phyloP scores from a whole-genome alignment of 192 early-diverging fungal species.

The Mortierella hygrophila region DNA sequence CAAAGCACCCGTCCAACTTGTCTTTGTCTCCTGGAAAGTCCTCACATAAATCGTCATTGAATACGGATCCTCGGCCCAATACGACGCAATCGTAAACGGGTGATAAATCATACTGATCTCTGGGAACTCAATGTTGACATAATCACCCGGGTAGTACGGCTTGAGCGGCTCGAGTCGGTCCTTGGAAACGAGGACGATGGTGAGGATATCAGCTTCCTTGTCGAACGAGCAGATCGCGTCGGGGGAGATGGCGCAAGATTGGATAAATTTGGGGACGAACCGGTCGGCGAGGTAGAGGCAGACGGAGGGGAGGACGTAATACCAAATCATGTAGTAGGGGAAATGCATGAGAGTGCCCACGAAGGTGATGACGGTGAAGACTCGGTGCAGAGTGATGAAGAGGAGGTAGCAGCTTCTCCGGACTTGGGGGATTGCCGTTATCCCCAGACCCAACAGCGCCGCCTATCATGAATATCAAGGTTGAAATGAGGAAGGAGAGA shows the following conservation, averaged over 20 bases:
- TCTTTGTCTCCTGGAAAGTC: slow-evolving; percentile 38
- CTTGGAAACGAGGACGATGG: slow-evolving; percentile 17
- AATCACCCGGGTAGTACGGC: slow-evolving; percentile 48
- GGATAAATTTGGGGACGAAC: slow-evolving; percentile 47
- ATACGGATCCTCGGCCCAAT: slow-evolving; percentile 53
- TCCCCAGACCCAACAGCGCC: slow-evolving; percentile 3
- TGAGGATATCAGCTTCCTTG: slow-evolving; percentile 47
- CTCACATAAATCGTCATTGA: slow-evolving; percentile 49
- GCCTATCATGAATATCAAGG: neutral
- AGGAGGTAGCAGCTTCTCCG: slow-evolving; percentile 26
- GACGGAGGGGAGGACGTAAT: slow-evolving; percentile 40
- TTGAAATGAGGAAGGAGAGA: neutral
- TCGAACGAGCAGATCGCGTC: slow-evolving; percentile 34
- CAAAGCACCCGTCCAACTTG: slow-evolving; percentile 42
- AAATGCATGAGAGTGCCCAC: slow-evolving; percentile 49
- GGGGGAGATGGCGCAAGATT: slow-evolving; percentile 22
- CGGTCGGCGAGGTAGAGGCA: slow-evolving; percentile 51
- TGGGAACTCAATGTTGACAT: slow-evolving; percentile 47
- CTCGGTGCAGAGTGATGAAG: slow-evolving; percentile 30
- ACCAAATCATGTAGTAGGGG: slow-evolving; percentile 54
- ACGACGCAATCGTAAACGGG: slow-evolving; percentile 50
- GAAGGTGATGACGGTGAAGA: slow-evolving; percentile 43
- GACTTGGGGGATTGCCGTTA: slow-evolving; percentile 22
- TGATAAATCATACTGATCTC: slow-evolving; percentile 35
- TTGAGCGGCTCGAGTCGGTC: slow-evolving; percentile 39